phyloP scores from a whole-genome alignment of 371 early-diverging fungal species.

The Mucor velutinosus region DNA sequence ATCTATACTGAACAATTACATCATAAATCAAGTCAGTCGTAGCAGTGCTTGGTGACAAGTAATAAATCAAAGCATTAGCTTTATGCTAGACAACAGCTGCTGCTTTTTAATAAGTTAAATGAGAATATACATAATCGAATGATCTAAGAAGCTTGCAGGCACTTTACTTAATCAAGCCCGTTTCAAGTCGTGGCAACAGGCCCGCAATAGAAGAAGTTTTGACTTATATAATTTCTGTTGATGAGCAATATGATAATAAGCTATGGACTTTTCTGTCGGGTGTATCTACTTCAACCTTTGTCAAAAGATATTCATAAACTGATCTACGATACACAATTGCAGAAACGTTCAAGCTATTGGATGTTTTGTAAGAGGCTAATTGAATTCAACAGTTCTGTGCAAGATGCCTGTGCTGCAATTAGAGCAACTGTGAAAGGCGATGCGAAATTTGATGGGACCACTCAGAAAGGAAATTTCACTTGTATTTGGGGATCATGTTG shows the following conservation, averaged over 20 bases:
- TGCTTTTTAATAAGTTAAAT: no score
- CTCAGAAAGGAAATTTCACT: neutral
- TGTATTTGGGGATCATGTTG: neutral
- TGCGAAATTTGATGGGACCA: neutral
- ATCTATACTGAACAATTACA: no score
- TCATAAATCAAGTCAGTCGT: no score
- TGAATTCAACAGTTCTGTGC: neutral
- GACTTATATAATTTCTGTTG: neutral
- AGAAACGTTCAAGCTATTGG: neutral
- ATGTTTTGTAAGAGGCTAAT: neutral
- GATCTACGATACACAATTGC: neutral
- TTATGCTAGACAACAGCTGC: no score
- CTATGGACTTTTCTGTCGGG: neutral
- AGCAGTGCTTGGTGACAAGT: no score
- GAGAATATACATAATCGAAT: no score
- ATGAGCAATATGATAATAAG: neutral
- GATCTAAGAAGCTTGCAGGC: no score
- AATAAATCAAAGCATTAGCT: no score
- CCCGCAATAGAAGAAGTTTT: no score
- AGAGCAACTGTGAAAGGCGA: neutral
- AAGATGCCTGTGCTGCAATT: neutral
- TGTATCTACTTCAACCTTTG: neutral
- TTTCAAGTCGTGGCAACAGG: no score
- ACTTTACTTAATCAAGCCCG: no score
- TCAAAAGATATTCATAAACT: no score